Evolutionary conservation across 2,329 filamentous ascomycete genomes (phyloP).

Genomic region (Macroventuria anomochaeta): DNA sequence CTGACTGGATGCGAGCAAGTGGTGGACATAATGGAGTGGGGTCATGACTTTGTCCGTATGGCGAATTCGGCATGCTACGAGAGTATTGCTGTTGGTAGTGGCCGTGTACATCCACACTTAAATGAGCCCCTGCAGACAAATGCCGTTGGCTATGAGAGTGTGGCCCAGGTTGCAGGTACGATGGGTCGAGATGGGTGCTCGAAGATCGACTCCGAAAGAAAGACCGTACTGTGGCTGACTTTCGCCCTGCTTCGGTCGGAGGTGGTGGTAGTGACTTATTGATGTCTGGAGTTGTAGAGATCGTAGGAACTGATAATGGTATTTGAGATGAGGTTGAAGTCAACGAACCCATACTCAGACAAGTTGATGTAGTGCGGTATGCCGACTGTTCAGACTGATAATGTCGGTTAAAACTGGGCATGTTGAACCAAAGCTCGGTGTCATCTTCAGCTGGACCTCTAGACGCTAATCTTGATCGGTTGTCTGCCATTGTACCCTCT

Average conservation of each 20-base stretch:
- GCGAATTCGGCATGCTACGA: slow-evolving; percentile 47
- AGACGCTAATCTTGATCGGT: slow-evolving; percentile 18
- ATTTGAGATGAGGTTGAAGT: slow-evolving; percentile 22
- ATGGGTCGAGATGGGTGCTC: slow-evolving; percentile 24
- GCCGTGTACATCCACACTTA: slow-evolving; percentile 32
- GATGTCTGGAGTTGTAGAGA: slow-evolving; percentile 31
- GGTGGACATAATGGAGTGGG: slow-evolving; percentile 16
- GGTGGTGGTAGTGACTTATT: slow-evolving; percentile 43
- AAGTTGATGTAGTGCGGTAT: slow-evolving; percentile 37
- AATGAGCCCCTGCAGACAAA: slow-evolving; percentile 25
- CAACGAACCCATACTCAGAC: slow-evolving; percentile 24
- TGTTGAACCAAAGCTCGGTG: slow-evolving; percentile 42
- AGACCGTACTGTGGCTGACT: slow-evolving; percentile 32
- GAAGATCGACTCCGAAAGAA: slow-evolving; percentile 37
- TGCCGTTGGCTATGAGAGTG: slow-evolving; percentile 25
- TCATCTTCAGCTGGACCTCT: slow-evolving; percentile 25
- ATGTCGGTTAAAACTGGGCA: slow-evolving; percentile 27
- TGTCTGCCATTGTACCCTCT: slow-evolving; percentile 30
- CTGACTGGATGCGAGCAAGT: slow-evolving; percentile 30
- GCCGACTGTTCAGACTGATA: slow-evolving; percentile 31
- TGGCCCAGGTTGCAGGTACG: slow-evolving; percentile 8
- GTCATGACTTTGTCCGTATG: slow-evolving; percentile 27
- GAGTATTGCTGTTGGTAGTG: slow-evolving; percentile 33
- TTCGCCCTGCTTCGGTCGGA: slow-evolving; percentile 32
- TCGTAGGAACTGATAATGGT: slow-evolving; percentile 19